A percentile compares a stretch with the other conserved stretches of the same genome.
Evolutionary conservation across 768 basidiomycete species (phyloP).

Genomic region (Paxillus involutus): DNA sequence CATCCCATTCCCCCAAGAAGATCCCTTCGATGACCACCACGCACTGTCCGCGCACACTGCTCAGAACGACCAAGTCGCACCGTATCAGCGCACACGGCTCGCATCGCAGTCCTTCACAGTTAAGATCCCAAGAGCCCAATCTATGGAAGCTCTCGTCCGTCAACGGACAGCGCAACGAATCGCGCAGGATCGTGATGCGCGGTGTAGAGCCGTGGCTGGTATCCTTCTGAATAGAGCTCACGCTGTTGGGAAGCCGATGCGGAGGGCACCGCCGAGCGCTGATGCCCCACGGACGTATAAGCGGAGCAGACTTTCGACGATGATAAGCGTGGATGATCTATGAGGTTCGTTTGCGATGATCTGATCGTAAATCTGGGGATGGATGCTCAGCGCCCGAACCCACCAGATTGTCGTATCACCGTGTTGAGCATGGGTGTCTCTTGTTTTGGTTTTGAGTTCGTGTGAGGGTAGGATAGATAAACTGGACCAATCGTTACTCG

Average conservation of each 20-base stretch:
- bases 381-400: neutral
- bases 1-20: constrained; percentile 19
- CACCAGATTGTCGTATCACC: constrained; percentile 2
- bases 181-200: constrained; percentile 39
- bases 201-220: constrained; percentile 55
- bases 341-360: constrained; percentile 13
- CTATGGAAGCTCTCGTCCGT: constrained; percentile 27
- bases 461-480: neutral
- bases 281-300: constrained; percentile 42
- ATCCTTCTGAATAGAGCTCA: constrained; percentile 56
- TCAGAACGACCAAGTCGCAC: constrained; percentile 10
- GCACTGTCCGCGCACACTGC: constrained; percentile 10
- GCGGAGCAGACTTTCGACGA: constrained; percentile 52
- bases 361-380: neutral
- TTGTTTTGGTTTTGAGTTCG: neutral
- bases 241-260: constrained; percentile 51
- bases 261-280: constrained; percentile 35
- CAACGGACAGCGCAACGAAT: constrained; percentile 31
- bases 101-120: constrained; percentile 27
- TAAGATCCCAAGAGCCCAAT: constrained; percentile 21
- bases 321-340: constrained; percentile 45
- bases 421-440: constrained; percentile 15
- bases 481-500: neutral
- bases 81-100: constrained; percentile 28
- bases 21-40: constrained; percentile 28